Conservation (phyloP, 2,329 filamentous ascomycete genomes). For the Plectosphaerella plurivora region DNA sequence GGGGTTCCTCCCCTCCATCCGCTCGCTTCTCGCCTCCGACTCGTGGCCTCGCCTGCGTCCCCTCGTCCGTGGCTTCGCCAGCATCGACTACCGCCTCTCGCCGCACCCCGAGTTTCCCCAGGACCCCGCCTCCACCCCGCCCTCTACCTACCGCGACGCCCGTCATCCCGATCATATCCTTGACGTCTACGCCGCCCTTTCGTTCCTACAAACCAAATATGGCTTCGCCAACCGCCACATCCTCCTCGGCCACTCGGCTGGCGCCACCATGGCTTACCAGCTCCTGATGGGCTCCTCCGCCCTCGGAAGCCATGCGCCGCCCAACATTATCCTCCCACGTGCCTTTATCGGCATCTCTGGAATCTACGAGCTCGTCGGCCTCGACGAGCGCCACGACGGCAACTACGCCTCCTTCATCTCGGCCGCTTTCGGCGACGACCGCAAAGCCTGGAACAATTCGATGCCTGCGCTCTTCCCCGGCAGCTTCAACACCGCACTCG, state of each 20-base stretch:
- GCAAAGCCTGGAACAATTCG: slow-evolving; percentile 44
- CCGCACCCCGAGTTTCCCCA: slow-evolving; percentile 41
- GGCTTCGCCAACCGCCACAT: slow-evolving; percentile 45
- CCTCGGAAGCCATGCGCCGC: slow-evolving; percentile 13
- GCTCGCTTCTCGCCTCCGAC: slow-evolving; percentile 29
- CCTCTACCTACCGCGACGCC: slow-evolving; percentile 34
- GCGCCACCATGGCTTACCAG: slow-evolving; percentile 61
- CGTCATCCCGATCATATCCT: slow-evolving; percentile 55
- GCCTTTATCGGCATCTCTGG: slow-evolving; percentile 60
- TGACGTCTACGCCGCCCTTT: slow-evolving; percentile 50
- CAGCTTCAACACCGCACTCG: slow-evolving; percentile 36
- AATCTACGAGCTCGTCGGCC: slow-evolving; percentile 59
- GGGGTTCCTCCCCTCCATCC: slow-evolving; percentile 40
- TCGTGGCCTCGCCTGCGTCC: slow-evolving; percentile 5
- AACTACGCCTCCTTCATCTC: slow-evolving; percentile 54
- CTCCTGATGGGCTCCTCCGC: slow-evolving; percentile 40
- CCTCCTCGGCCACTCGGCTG: slow-evolving; percentile 59
- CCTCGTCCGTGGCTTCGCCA: slow-evolving; percentile 56
- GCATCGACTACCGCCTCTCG: slow-evolving; percentile 59
- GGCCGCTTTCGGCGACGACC: slow-evolving; percentile 55
- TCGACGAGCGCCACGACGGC: slow-evolving; percentile 41
- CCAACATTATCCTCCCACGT: slow-evolving; percentile 34
- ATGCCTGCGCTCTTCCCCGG: slow-evolving; percentile 46
- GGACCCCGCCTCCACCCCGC: slow-evolving; percentile 12
- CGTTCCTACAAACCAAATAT: slow-evolving; percentile 40